Base-by-base conservation (phyloP, 148 eudicot genomes). In the Heliosperma pusillum region DNA sequence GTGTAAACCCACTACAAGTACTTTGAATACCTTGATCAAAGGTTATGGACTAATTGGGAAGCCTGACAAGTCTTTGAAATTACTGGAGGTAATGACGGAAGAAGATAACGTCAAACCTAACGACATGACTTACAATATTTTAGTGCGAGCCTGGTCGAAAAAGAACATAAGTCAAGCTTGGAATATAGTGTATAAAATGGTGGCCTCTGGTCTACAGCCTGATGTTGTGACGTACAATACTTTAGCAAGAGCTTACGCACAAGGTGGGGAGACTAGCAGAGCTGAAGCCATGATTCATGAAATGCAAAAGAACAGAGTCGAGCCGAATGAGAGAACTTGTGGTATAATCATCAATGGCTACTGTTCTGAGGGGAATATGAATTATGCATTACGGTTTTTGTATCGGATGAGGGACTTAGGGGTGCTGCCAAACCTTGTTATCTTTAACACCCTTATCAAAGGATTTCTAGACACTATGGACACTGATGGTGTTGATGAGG, bases 401-500 rank as follows among this genome's bases (percentile, higher is more conserved):
- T 80, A 90, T 68, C 84, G 89, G 79, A 95, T 95, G 97, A 92
- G 85, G 82, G 93, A 87, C 80, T 82, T 90, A 0, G 80, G 92
- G 16, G 87, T 95, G 80, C 73, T 65, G 16, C 96, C 97, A 1
- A 92, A 92, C 80, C 91, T 87, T 70, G 87, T 92, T 17, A 74
- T 92, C 66, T 95, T 92, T 77, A 95, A 95, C 80, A 79, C 93
- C 24, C 92, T 95, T 55, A 85, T 92, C 69, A 95, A 92, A 79
- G 98, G 97, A 29, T 92, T 86, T 83, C 80, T 92, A 72, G 97
- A 95, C 61, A 24, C 56, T 59, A 78, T 82, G 66, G 94, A 95
- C 77, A 58, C 85, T 66, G 86, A 86, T 76, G 96, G 98, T 62
- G 93, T 92, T 80, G 96, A 95, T 87, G 94, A 95, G 96, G 97